Base-by-base conservation (phyloP, 2,329 filamentous ascomycete species). In the Claviceps capensis region DNA sequence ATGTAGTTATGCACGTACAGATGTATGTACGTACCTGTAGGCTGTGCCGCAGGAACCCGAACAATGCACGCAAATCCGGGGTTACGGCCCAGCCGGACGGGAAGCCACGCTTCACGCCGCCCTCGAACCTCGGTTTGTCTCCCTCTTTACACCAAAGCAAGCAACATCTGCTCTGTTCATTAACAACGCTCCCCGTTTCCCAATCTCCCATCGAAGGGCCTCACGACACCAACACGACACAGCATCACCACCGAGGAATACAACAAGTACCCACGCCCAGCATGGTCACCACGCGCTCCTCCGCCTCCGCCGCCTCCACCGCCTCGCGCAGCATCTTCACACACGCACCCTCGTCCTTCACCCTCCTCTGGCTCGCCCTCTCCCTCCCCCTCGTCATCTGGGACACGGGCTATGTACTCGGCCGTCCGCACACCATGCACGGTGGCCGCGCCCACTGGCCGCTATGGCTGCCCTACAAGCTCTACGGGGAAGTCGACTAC, bases 341-440 rank as follows among this genome's bases (percentile, higher is more conserved):
- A 34, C 76, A 81, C 66, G 60, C 67, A 5, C 77, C 77, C 5
- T 67, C 72, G 7, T 54, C 60, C 1, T 51, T 64, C 1, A 76
- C 72, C 22, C 75, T 88, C 44, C 58, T 81, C 56, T 95, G 88
- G 88, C 74, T 95, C 26, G 67, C 75, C 53, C 57, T 91, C 55
- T 89, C 86, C 19, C 69, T 93, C 16, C 87, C 86, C 1, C 76
- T 94, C 54, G 87, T 95, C 48, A 62, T 79, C 49, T 95, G 89
- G 89, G 89, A 95, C 69, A 79, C 78, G 34, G 72, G 73, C 53
- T 95, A 95, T 70, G 81, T 95, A 41, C 72, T 95, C 47, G 71
- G 86, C 51, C 86, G 89, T 19, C 89, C 89, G 34, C 79, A 83
- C 66, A 86, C 82, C 53, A 93, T 95, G 86, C 80, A 83, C 0